Evolutionary conservation across 169 alveolate species (phyloP).

Genomic region (Plasmodium vinckei): DNA sequence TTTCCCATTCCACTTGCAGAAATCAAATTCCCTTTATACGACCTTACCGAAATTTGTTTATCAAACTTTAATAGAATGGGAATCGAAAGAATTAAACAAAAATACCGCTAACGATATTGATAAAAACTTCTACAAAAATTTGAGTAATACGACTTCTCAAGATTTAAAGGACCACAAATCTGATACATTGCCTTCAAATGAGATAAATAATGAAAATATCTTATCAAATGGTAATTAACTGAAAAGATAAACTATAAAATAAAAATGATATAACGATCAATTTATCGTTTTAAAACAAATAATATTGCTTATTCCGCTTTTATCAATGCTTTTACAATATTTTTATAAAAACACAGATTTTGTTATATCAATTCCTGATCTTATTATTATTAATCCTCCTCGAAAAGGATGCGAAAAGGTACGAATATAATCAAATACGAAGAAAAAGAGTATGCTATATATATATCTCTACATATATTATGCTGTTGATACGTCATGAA

Average conservation of each 20-base stretch:
- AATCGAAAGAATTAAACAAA: constrained; percentile 3
- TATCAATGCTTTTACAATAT: not conserved
- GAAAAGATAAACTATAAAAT: not conserved
- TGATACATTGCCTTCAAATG: constrained; percentile 1
- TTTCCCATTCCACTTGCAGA: constrained; percentile 2
- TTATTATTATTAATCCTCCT: constrained; percentile 70
- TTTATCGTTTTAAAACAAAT: not conserved
- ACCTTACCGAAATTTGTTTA: constrained; percentile 53
- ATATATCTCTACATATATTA: too few relatives aligned
- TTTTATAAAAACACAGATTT: constrained; percentile 38
- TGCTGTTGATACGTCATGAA: too few relatives aligned
- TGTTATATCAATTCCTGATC: constrained; percentile 72
- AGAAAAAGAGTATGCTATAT: not conserved
- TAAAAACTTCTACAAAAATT: constrained; percentile 8
- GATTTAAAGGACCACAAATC: not conserved
- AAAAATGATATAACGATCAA: not conserved
- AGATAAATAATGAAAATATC: not conserved
- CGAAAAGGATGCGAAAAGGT: constrained; percentile 77
- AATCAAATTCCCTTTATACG: constrained; percentile 61
- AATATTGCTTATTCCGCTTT: constrained; percentile 12
- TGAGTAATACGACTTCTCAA: not conserved
- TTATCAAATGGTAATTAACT: constrained; percentile 26
- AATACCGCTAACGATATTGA: not conserved
- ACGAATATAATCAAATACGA: constrained; percentile 1
- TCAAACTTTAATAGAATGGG: constrained; percentile 22